A percentile compares a stretch with the other conserved stretches of the same genome.
Conservation (phyloP, 768 basidiomycete species). For the Lentinula sp. region DNA sequence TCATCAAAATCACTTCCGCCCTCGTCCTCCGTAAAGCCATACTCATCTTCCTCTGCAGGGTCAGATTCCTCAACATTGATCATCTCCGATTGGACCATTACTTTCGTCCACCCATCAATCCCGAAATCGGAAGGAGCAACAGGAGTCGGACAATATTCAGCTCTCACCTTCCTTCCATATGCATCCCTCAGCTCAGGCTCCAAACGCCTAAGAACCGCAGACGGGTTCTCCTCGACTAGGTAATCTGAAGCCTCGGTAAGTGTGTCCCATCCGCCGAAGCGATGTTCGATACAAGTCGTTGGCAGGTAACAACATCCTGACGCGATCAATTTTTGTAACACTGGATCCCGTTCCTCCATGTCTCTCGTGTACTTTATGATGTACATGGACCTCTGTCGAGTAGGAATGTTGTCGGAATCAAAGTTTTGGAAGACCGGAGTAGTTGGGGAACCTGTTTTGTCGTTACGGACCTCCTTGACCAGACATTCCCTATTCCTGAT, state of each 20-base stretch:
- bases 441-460: not conserved
- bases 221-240: not conserved
- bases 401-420: not conserved
- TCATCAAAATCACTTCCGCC: not conserved
- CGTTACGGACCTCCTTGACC: not conserved
- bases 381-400: constrained; percentile 3
- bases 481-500: constrained; percentile 1
- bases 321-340: not conserved
- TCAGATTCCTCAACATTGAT: not conserved
- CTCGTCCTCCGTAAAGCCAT: not conserved
- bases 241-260: not conserved
- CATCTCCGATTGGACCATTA: constrained; percentile 1
- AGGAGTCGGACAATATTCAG: not conserved
- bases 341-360: constrained; percentile 1
- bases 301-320: constrained; percentile 1
- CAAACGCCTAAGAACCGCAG: not conserved
- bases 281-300: not conserved
- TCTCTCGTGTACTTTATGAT: constrained; percentile 3
- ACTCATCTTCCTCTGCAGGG: constrained; percentile 2
- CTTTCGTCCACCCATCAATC: not conserved
- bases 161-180: not conserved
- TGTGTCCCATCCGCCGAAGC: not conserved
- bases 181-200: not conserved
- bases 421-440: not conserved
- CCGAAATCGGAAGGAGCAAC: not conserved